Evolutionary conservation across 2,329 filamentous ascomycete genomes (phyloP).

Genomic region (Pseudomassariella vexata): DNA sequence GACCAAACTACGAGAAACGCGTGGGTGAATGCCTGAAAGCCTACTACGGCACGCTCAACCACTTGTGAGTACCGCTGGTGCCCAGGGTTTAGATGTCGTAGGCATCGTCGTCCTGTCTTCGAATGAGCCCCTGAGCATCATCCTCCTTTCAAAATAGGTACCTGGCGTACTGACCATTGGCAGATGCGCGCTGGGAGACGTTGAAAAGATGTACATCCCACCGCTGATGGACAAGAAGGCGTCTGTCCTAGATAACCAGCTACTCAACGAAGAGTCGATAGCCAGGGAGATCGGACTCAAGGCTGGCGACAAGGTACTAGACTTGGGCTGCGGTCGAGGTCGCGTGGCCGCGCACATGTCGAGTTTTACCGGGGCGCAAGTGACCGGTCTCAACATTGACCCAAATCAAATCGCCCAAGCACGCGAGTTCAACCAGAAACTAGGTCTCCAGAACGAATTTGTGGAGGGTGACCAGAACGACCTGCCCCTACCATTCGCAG

Average conservation of each 20-base stretch:
- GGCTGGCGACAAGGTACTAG: conserved; percentile 39
- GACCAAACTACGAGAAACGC: conserved; percentile 41
- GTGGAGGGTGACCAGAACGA: conserved; percentile 45
- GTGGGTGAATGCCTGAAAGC: conserved; percentile 45
- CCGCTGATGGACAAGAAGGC: conserved; percentile 45
- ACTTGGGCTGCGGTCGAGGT: conserved; percentile 47
- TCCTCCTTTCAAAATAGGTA: too few relatives aligned
- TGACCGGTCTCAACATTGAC: conserved; percentile 50
- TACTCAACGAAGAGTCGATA: conserved; percentile 46
- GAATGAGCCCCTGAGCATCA: too few relatives aligned
- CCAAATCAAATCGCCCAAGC: conserved; percentile 37
- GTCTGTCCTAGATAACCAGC: conserved; percentile 44
- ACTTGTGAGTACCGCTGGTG: conserved; percentile 32
- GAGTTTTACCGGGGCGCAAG: conserved; percentile 36
- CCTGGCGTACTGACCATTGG: not conserved
- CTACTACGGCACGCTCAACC: conserved; percentile 50
- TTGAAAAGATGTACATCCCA: conserved; percentile 55
- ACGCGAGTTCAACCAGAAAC: conserved; percentile 21
- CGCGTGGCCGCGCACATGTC: conserved; percentile 49
- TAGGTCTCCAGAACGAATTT: conserved; percentile 36
- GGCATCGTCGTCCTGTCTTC: too few relatives aligned
- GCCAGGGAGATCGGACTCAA: conserved; percentile 39
- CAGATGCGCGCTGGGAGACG: conserved; percentile 41
- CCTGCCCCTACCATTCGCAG: conserved; percentile 43
- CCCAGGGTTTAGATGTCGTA: too few relatives aligned